Base-by-base conservation (phyloP, 768 basidiomycete genomes). In the Agaricus subrufescens region DNA sequence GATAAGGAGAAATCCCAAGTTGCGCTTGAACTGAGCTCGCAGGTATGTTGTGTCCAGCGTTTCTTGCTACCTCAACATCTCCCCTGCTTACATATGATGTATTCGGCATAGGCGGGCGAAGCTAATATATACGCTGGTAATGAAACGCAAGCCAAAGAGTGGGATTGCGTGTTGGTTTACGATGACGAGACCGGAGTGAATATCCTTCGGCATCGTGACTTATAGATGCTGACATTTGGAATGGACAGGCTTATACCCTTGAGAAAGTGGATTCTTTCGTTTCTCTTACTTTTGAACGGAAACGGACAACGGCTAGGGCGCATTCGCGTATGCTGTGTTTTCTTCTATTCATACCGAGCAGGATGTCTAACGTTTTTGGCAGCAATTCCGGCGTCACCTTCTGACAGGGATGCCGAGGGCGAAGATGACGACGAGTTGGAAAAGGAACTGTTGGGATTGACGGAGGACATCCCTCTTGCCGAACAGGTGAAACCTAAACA, bases 91-190 rank as follows among this genome's bases (percentile, higher is more conserved):
- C 12, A 39, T 19, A 49, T 49, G 9, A 10, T 37, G 29, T 1
- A 1, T 34, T 2, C 26, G 40, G 14, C 12, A 34, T 29, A 85
- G 84, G 65, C 72, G 2, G 77, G 75, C 15, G 83, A 87, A 56
- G 76, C 66, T 11, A 76, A 83, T 62, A 62, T 79, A 38, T 91
- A 84, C 63, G 71, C 69, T 39, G 89, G 89, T 3, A 62, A 64
- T 7, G 87, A 88, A 63, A 72, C 72, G 14, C 68, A 79, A 1
- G 78, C 85, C 6, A 87, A 83, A 65, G 87, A 90, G 46, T 76
- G 77, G 61, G 87, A 91, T 50, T 93, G 90, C 60, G 81, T 91
- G 6, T 74, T 93, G 40, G 86, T 92, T 45, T 92, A 85, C 62
- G 89, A 93, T 65, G 87, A 89, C 63, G 86, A 83, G 52, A 74